Evolutionary conservation across 2,329 filamentous ascomycete genomes (phyloP), one percentile per base, ranked within the genome.

Genomic region (Thielaviopsis punctulata): DNA sequence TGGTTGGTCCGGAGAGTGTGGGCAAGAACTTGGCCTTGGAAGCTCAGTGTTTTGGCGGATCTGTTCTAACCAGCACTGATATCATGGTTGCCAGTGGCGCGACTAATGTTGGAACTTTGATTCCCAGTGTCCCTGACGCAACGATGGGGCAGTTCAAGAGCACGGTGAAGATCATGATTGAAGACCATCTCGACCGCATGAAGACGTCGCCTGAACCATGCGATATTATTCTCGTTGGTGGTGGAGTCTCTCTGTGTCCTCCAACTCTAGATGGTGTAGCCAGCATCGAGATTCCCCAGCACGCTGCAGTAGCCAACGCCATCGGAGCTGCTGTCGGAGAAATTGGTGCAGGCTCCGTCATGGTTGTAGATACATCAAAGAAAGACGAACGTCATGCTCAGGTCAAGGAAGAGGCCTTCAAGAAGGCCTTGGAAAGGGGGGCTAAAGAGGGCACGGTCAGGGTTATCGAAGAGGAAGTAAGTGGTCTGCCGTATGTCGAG

Each of bases 1-100:
- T 67, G 0, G 64, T 62, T 1, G 61, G 61, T 1, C 60, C 60
- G 1, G 58, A 61, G 5, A 60, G 58, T 19, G 59, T 62, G 1
- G 61, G 60, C 22, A 58, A 61, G 36, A 55, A 56, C 1, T 57
- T 62, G 10, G 52, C 53, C 5, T 46, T 52, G 4, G 53, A 56
- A 48, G 57, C 59, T 1, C 46, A 57, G 5, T 56, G 54, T 50
- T 62, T 60, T 44, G 59, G 59, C 3, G 60, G 60, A 15, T 45
- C 51, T 9, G 52, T 52, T 2, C 36, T 57, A 2, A 61, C 60
- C 2, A 58, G 59, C 9, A 62, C 60, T 1, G 60, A 60, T 18
- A 52, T 62, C 5, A 58, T 58, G 19, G 56, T 59, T 19, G 55
- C 57, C 0, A 41, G 48, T 10, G 55, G 56, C 9, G 62, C 60